Evolutionary conservation across 1,284 basidiomycete genomes (phyloP), one percentile per base, ranked within the genome.

Genomic region (Exobasidium cylindrosporum): DNA sequence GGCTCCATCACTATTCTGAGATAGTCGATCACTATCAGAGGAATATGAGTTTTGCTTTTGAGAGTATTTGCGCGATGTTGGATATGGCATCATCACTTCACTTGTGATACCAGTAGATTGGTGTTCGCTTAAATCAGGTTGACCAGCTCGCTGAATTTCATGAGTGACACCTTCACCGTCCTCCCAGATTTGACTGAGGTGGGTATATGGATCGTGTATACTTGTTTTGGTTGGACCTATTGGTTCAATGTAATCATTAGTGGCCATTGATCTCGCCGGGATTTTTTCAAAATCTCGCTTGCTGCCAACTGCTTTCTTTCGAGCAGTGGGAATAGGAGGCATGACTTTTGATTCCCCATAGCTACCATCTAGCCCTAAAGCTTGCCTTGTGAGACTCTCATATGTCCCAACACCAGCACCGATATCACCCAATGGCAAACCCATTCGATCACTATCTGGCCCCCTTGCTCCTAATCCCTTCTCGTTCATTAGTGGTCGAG

Each of bases 51-150:
- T n/a, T n/a, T n/a, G n/a, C n/a, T n/a, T n/a, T n/a, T n/a, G n/a
- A n/a, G n/a, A n/a, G n/a, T n/a, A n/a, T n/a, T n/a, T n/a, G n/a
- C n/a, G n/a, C n/a, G n/a, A n/a, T n/a, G n/a, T n/a, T n/a, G n/a
- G n/a, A n/a, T n/a, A n/a, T n/a, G 7, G 47, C 47, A 50, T 50
- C 47, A 50, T 50, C 47, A 50, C 47, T 50, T 50, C 47, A 13
- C 47, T 50, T 23, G 47, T 50, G 26, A 50, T 50, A 24, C 26
- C 43, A 45, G 43, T 50, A 21, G 21, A 4, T 4, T 13, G n/a
- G 26, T 24, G 14, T 50, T 24, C 47, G 13, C 47, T 50, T n/a
- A n/a, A n/a, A n/a, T n/a, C n/a, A n/a, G 14, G 47, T 28, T 50
- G 47, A 50, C 26, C 26, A 24, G 26, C 26, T 26, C 47, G 47